Conservation (phyloP, 441 rosid species). For the Pelargonium cotyledonis region DNA sequence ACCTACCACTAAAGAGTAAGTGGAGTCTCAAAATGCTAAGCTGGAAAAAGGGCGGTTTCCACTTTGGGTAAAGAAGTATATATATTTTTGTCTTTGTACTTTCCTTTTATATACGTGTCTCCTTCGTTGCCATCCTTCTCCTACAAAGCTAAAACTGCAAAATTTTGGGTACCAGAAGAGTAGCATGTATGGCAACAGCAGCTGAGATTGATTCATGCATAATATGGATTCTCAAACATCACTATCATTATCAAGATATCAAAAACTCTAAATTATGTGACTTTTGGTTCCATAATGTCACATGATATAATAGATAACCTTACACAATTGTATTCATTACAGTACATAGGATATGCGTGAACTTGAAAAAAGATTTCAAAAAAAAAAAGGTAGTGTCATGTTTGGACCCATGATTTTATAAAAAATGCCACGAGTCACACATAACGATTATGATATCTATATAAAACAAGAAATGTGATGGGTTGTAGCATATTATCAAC, state of each 20-base stretch:
- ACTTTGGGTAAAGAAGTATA: neutral
- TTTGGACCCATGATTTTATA: neutral
- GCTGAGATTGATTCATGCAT: no score
- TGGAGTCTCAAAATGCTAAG: neutral
- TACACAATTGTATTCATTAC: neutral
- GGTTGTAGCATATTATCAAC: neutral
- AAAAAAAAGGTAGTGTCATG: neutral
- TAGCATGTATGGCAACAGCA: no score
- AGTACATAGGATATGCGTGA: neutral
- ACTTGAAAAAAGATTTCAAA: neutral
- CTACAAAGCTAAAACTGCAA: neutral
- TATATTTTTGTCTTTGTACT: neutral
- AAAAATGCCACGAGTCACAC: neutral
- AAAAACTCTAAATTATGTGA: neutral
- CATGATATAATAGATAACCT: neutral
- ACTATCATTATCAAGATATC: neutral
- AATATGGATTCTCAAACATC: neutral
- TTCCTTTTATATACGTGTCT: slow-evolving; percentile 9
- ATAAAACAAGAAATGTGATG: neutral
- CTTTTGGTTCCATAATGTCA: slow-evolving; percentile 1
- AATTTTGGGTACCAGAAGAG: neutral
- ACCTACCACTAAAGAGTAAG: slow-evolving; percentile 1
- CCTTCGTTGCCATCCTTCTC: neutral
- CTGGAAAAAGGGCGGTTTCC: neutral
- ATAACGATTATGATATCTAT: neutral